Evolutionary conservation across 352 stramenopile genomes (phyloP), one percentile per base, ranked within the genome.

Genomic region (Globisporangium yorkense): DNA sequence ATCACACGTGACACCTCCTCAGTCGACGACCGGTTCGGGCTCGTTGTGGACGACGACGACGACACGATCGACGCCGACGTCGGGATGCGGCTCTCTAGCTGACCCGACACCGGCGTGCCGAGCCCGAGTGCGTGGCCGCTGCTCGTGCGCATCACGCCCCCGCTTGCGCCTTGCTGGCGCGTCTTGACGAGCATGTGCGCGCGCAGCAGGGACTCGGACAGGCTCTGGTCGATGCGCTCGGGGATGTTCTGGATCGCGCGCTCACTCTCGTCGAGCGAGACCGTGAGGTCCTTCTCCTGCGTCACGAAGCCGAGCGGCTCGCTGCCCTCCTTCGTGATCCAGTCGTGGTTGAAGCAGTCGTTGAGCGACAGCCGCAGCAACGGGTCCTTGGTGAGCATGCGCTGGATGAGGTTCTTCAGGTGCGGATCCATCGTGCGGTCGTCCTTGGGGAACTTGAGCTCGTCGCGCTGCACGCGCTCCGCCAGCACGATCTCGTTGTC

Each of bases 321-420:
- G 21, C 84, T 94, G 16, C 90, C 90, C 70, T 97, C 90, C n/a
- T 96, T 91, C 9, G 90, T 97, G 55, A 90, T 86, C 90, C 90
- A 97, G 54, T 97, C 90, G 63, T 97, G 90, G 18, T 74, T 83
- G 62, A 97, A 96, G 46, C 88, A 88, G 18, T 94, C 83, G 18
- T 74, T 77, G 6, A 97, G 56, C 16, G 78, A 75, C 51, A 94
- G 89, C 18, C 90, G 79, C n/a, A 88, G 63, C 1, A 74, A 72
- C 27, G 88, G 87, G 55, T 96, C 81, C 53, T 97, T 96, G 0
- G 85, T 93, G 10, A 97, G 74, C 87, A 97, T 96, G n/a, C 82
- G 83, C 56, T 92, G 76, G 27, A 97, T 63, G 27, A 97, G 63
- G 49, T 97, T 94, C 71, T 94, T 96, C 54, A 97, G 58, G 60